phyloP scores from a whole-genome alignment of 148 eudicot genomes.

The Rhododendron kiyosumense region DNA sequence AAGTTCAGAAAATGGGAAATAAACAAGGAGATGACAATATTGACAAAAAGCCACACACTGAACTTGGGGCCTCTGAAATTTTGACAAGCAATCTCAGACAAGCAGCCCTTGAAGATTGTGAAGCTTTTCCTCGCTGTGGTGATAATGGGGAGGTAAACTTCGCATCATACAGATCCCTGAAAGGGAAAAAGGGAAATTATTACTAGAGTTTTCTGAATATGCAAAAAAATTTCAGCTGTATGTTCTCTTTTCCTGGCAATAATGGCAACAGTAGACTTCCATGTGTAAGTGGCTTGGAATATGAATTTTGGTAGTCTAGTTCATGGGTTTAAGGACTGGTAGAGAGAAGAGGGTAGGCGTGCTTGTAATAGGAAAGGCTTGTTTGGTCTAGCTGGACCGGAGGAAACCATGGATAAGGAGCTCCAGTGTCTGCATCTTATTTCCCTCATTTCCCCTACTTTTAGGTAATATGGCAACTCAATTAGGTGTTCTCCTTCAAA shows the following conservation, averaged over 20 bases:
- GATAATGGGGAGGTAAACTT: slow-evolving; percentile 36
- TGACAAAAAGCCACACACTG: slow-evolving; percentile 23
- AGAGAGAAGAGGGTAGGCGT: not conserved
- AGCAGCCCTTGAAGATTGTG: slow-evolving; percentile 20
- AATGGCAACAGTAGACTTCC: not conserved
- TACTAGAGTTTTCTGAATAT: not conserved
- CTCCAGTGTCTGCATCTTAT: not conserved
- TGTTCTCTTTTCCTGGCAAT: not conserved
- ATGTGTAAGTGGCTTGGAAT: not conserved
- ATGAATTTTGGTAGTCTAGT: not conserved
- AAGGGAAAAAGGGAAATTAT: not conserved
- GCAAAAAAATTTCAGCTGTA: not conserved
- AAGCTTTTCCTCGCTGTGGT: slow-evolving; percentile 25
- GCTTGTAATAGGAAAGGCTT: not conserved
- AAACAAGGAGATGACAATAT: slow-evolving; percentile 22
- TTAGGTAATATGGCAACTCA: not conserved
- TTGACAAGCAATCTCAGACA: slow-evolving; percentile 20
- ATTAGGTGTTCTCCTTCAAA: not conserved
- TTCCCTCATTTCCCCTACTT: not conserved
- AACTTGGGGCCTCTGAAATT: slow-evolving; percentile 17
- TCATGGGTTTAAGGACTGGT: not conserved
- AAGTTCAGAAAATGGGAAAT: slow-evolving; percentile 18
- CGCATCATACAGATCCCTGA: not conserved
- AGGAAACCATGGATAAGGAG: not conserved
- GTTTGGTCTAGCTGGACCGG: not conserved